Evolutionary conservation across 495 filamentous ascomycete genomes (phyloP), one percentile per base, ranked within the genome.

Genomic region (Trichoderma parareesei): DNA sequence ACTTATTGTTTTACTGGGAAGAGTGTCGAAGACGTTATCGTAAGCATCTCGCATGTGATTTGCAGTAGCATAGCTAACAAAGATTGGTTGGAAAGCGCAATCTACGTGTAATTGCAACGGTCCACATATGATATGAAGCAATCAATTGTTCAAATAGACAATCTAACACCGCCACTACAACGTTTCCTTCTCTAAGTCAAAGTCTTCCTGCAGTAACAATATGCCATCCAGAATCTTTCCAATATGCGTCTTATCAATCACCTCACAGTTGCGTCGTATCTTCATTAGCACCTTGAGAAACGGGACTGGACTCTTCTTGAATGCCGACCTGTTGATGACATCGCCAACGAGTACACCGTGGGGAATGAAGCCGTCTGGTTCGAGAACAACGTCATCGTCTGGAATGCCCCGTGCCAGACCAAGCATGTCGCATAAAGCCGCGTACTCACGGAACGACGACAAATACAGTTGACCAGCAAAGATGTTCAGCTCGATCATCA

Each of bases 391-490:
- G 60, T 81, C 71, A 41, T 82, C 79, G 35, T 79, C 81, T 20
- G 80, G 76, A 0, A 71, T 73, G 10, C 74, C 72, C 42, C 65
- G 68, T 20, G 74, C 67, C 7, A 82, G 71, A 2, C 84, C 82
- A 1, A 91, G 71, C 65, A 82, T 85, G 0, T 73, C 66, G 65
- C 84, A 89, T 2, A 85, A 55, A 9, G 68, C 64, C 10, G 74
- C 49, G 68, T 89, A 91, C 57, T 88, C 79, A 3, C 71, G 62
- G 62, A 78, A 84, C 1, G 76, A 77, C 13, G 63, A 63, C 8
- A 91, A 72, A 71, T 88, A 91, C 0, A 90, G 77, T 65, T 87
- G 84, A 10, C 88, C 88, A 0, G 88, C 78, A 68, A 90, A 91
- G 6, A 91, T 75, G 66, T 88, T 87, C 13, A 90, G 77, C 61